Evolutionary conservation across 805 yeast genomes (phyloP), one percentile per base, ranked within the genome.

Genomic region (Monosporozyma solicola): DNA sequence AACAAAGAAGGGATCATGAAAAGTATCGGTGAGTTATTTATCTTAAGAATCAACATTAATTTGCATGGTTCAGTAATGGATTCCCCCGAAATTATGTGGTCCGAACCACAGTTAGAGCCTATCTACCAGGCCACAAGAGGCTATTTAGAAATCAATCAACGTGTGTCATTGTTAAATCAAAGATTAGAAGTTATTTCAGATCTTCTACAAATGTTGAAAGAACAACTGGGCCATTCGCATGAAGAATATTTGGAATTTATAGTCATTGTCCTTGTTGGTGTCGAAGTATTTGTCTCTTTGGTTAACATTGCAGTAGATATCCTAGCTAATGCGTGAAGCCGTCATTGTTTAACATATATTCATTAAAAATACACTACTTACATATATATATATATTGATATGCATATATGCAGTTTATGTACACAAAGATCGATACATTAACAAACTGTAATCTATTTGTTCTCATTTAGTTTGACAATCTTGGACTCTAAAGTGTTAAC

Each of bases 31-130:
- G 98, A 94, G 69, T 77, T 94, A 56, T 94, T 94, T 68, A 94
- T 94, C 55, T 72, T 94, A 58, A 70, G 95, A 56, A 87, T 87
- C 47, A 87, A 87, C 66, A 87, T 87, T 55, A 87, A 87, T 62
- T 72, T 87, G 52, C 94, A 87, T 71, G 94, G 94, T 0, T 84
- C 92, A 0, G 95, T 94, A 29, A 74, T 94, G 56, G 99, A 94
- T 67, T 87, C 96, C 1, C 99, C 99, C 1, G 99, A 94, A 68
- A 80, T 94, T 54, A 90, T 94, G 97, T 94, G 99, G 99, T 83
- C 97, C 0, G 98, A 94, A 67, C 99, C 99, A 1, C 97, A 91
- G 64, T 74, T 94, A 56, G 99, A 94, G 66, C 99, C 99, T 1
- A 90, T 92, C 51, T 94, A 94, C 70, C 97, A 91, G 68, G 97